A percentile compares a stretch with the other conserved stretches of the same genome.
phyloP scores from a whole-genome alignment of 2,329 filamentous ascomycete genomes.

The Talaromyces sp. region DNA sequence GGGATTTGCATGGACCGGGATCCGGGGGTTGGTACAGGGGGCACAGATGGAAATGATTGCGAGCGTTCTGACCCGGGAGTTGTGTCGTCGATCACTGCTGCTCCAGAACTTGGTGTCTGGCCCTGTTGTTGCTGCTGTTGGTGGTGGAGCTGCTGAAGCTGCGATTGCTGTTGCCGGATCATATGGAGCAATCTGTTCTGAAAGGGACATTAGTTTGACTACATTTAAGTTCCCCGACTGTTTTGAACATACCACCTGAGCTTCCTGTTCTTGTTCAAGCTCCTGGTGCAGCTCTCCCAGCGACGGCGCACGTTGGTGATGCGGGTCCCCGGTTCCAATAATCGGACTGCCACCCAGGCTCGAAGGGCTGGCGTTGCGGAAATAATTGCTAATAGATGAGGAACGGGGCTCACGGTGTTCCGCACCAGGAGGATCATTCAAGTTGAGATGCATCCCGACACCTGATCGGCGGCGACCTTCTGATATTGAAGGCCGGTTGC shows the following conservation, averaged over 20 bases:
- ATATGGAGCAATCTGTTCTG: conserved; percentile 46
- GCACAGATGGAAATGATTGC: conserved; percentile 29
- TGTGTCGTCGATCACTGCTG: conserved; percentile 36
- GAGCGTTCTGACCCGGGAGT: conserved; percentile 40
- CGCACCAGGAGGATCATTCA: conserved; percentile 29
- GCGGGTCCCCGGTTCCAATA: conserved; percentile 40
- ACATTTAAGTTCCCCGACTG: neutral
- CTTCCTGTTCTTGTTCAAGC: conserved; percentile 47
- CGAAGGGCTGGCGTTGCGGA: conserved; percentile 37
- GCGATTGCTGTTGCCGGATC: conserved; percentile 43
- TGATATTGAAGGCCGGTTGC: conserved; percentile 29
- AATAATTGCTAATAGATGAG: conserved; percentile 32
- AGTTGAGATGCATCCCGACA: conserved; percentile 33
- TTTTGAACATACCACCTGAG: conserved; percentile 39
- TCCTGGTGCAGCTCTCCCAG: conserved; percentile 47
- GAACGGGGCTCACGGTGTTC: conserved; percentile 28
- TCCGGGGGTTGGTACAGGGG: conserved; percentile 16
- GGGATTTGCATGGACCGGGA: conserved; percentile 21
- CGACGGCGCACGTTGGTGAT: conserved; percentile 43
- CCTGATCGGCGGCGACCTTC: conserved; percentile 40
- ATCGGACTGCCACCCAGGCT: conserved; percentile 37
- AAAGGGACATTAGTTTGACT: neutral
- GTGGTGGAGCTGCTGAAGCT: conserved; percentile 34
- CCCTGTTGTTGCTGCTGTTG: conserved; percentile 31
- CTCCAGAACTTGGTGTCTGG: conserved; percentile 17